Evolutionary conservation across 306 rosid species (phyloP), one percentile per base, ranked within the genome.

Genomic region (Dicorynia guianensis): DNA sequence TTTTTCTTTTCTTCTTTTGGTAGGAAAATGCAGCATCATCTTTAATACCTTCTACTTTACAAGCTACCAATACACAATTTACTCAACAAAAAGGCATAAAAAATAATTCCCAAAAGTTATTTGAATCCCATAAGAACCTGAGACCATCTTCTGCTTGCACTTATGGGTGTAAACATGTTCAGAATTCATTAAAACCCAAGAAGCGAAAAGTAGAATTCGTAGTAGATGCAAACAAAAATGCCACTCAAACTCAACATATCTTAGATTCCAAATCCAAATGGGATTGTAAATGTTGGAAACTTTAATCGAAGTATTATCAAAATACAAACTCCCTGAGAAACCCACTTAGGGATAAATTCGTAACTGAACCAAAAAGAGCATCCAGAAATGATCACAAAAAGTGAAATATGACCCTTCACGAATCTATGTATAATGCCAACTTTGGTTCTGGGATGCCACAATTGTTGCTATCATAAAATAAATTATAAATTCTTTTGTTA

Each of bases 11-110:
- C n/a, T n/a, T n/a, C n/a, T n/a, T n/a, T n/a, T n/a, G n/a, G n/a
- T n/a, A n/a, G n/a, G n/a, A n/a, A 75, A 90, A 36, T 83, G 88
- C 53, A 92, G 85, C 96, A 92, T 76, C 96, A 85, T 92, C 86
- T 79, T 87, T 39, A 43, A 44, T 73, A 64, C 30, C 13, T 42
- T 70, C 69, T 44, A 50, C 17, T 46, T 40, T 46, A 36, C 19
- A 19, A 17, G 43, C 55, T 19, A 13, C 34, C 15, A 15, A 17
- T 48, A 49, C 36, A 40, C 62, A 72, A 48, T 58, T 34, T 13
- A 36, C 19, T 63, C 74, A 65, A 72, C 18, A 42, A 30, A 54
- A 12, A 20, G 19, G 10, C 19, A 59, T 15, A 12, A 9, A 14
- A 35, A 77, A 46, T 8, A 44, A 34, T 3, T 4, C 15, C 43